A percentile compares a stretch with the other conserved stretches of the same genome.
These are phyloP conservation scores for Colletotrichum simmondsii DNA, from an alignment of 2,329 filamentous ascomycete species.

Conservation along the genomic window DNA sequence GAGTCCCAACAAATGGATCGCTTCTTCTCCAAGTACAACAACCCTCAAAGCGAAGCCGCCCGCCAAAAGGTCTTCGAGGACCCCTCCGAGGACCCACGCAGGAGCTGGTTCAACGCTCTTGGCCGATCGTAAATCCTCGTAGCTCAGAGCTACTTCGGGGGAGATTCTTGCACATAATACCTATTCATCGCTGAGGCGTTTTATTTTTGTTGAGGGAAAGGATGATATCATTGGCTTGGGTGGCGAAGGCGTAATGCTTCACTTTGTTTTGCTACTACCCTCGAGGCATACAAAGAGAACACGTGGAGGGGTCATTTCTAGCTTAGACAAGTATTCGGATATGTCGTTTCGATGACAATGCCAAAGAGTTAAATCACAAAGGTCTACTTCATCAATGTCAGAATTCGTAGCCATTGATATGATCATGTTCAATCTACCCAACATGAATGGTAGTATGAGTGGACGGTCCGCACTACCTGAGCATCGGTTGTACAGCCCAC, in stretches of 20 bases:
- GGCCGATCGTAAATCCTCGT: slow-evolving; percentile 40
- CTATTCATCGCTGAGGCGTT: slow-evolving; percentile 3
- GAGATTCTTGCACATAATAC: neutral
- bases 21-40: slow-evolving; percentile 51
- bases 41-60: slow-evolving; percentile 47
- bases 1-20: slow-evolving; percentile 49
- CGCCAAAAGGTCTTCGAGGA: slow-evolving; percentile 46
- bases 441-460: no score
- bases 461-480: no score
- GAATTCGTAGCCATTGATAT: no score
- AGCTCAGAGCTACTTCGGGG: neutral
- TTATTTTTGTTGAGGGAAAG: neutral
- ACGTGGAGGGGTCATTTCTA: neutral
- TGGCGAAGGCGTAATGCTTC: neutral
- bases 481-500: no score
- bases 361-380: neutral
- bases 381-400: no score
- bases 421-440: no score
- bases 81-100: slow-evolving; percentile 44
- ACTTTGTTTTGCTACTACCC: neutral
- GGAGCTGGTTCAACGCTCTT: slow-evolving; percentile 47
- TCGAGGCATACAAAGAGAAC: neutral
- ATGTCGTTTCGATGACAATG: neutral
- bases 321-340: neutral
- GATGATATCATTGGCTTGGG: neutral